These are phyloP conservation scores for Dipteronia dyeriana DNA, from an alignment of 345 rosid species.

Conservation along the genomic window DNA sequence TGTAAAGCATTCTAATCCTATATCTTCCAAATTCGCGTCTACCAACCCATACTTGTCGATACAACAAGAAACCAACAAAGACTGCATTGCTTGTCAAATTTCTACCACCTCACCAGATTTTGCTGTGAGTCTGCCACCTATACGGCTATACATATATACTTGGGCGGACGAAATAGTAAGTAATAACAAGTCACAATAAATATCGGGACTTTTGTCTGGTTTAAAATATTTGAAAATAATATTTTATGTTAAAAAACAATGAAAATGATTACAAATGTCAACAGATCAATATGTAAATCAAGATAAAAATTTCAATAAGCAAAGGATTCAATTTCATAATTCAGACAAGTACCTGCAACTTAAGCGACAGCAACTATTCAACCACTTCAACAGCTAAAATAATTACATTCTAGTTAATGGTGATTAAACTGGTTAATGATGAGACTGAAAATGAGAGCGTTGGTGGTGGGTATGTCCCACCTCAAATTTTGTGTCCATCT, in stretches of 20 bases:
- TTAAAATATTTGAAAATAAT: not conserved
- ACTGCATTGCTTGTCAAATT: not conserved
- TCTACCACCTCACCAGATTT: not conserved
- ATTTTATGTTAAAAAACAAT: too few relatives aligned
- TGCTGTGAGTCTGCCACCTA: too few relatives aligned
- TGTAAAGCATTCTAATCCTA: slow-evolving; percentile 15
- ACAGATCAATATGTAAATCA: too few relatives aligned
- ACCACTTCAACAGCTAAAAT: slow-evolving; percentile 12
- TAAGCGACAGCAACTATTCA: not conserved
- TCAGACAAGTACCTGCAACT: not conserved
- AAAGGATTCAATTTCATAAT: too few relatives aligned
- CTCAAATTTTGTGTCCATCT: not conserved
- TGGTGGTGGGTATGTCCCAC: slow-evolving; percentile 10
- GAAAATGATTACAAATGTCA: too few relatives aligned
- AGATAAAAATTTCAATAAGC: too few relatives aligned
- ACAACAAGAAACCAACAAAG: not conserved
- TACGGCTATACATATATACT: not conserved
- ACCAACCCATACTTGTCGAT: not conserved
- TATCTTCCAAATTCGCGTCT: not conserved
- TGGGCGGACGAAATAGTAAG: not conserved
- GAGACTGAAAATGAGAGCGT: not conserved
- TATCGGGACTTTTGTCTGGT: too few relatives aligned
- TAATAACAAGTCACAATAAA: not conserved
- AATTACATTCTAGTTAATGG: not conserved
- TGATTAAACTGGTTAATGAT: not conserved